Percentiles rank a stretch among this genome's conserved stretches.
Conservation (phyloP, 2,329 filamentous ascomycete species). For the Penicillium brevicompactum region DNA sequence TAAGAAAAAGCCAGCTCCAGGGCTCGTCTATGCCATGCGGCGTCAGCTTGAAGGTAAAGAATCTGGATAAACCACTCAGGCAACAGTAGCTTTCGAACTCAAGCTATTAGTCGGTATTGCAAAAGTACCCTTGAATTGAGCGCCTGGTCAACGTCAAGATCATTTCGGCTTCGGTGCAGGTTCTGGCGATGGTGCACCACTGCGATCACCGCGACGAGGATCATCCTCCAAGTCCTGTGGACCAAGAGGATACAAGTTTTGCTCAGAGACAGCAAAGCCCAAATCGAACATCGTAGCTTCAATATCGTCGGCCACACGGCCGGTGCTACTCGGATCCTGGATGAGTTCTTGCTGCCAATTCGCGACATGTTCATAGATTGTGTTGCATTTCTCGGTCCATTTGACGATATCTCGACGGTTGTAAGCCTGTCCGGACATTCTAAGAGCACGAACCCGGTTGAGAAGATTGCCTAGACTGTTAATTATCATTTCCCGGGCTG, state of each 20-base stretch:
- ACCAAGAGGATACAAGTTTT: too few species aligned
- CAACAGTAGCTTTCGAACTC: too few species aligned
- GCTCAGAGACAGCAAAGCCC: too few species aligned
- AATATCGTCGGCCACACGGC: not conserved
- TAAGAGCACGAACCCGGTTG: not conserved
- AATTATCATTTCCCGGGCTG: not conserved
- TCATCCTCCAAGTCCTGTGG: not conserved
- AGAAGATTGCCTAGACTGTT: not conserved
- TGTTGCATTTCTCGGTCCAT: constrained; percentile 4
- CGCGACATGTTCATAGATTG: not conserved
- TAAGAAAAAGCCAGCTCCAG: too few species aligned
- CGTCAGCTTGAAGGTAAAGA: too few species aligned
- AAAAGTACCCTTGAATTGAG: too few species aligned
- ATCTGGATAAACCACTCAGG: too few species aligned
- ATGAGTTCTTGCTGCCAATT: not conserved
- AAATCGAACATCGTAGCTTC: not conserved
- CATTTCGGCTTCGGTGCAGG: not conserved
- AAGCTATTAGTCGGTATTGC: too few species aligned
- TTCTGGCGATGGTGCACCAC: constrained; percentile 9
- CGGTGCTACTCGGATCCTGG: not conserved
- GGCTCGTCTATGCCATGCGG: too few species aligned
- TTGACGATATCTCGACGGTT: not conserved
- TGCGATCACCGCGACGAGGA: not conserved
- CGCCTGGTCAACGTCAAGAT: too few species aligned
- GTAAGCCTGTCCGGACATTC: constrained; percentile 2